phyloP scores from a whole-genome alignment of 495 filamentous ascomycete species.

The Podospora anserina region DNA sequence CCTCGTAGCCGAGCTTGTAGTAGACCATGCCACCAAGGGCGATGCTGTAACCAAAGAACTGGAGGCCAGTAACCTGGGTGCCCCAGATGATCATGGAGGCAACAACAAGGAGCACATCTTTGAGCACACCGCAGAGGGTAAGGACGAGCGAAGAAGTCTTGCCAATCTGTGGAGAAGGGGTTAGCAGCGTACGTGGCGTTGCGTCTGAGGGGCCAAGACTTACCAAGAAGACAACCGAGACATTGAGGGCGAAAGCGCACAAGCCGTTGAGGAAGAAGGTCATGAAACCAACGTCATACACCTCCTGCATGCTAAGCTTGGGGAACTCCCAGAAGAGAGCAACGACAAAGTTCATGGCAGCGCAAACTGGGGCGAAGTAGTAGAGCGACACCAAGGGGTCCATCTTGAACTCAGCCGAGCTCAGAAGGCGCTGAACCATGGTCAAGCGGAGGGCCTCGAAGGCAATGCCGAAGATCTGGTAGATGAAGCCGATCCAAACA shows the following conservation, averaged over 20 bases:
- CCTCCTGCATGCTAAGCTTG: conserved; percentile 63
- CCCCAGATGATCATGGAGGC: conserved; percentile 89
- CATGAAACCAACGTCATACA: conserved; percentile 71
- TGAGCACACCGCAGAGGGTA: conserved; percentile 95
- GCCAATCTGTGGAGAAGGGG: conserved; percentile 65
- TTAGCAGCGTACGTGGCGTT: conserved; percentile 25
- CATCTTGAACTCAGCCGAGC: conserved; percentile 94
- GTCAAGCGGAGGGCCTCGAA: conserved; percentile 90
- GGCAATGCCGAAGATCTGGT: conserved; percentile 76
- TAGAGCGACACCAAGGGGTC: conserved; percentile 93
- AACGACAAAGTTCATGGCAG: conserved; percentile 78
- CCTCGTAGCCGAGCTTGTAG: conserved; percentile 92
- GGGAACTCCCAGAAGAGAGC: conserved; percentile 78
- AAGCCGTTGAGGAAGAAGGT: conserved; percentile 76
- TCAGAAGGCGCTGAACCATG: conserved; percentile 86
- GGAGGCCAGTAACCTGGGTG: conserved; percentile 73
- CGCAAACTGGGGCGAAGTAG: conserved; percentile 93
- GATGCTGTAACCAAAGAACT: conserved; percentile 93
- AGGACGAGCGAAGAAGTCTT: conserved; percentile 95
- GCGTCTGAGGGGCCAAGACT: conserved; percentile 31
- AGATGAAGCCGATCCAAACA: conserved; percentile 79
- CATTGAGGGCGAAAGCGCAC: conserved; percentile 83
- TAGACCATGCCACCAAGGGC: conserved; percentile 87
- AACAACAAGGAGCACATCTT: conserved; percentile 91
- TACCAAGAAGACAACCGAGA: conserved; percentile 93